A percentile compares a stretch with the other conserved stretches of the same genome.
Evolutionary conservation across 139 green algal genomes (phyloP).

Genomic region (Chlorella ohadii): DNA sequence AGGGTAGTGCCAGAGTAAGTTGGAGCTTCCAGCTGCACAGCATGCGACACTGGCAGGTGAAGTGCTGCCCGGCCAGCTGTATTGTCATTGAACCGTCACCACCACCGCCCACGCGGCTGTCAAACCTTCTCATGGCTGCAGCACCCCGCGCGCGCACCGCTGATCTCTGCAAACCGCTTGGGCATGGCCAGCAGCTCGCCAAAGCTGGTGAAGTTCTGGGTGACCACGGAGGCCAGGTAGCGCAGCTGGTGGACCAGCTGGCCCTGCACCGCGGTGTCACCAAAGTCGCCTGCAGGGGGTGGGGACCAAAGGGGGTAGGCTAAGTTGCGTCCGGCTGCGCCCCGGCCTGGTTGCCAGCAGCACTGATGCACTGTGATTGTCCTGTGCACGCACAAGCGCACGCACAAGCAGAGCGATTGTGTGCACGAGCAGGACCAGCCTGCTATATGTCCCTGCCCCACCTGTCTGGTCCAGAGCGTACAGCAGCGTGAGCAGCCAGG

Average conservation of each 20-base stretch:
- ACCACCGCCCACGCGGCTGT: too few species aligned
- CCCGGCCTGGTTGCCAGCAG: too few species aligned
- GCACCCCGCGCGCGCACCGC: conserved; percentile 41
- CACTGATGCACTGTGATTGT: too few species aligned
- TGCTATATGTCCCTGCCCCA: too few species aligned
- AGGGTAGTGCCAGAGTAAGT: neutral
- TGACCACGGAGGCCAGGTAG: conserved; percentile 81
- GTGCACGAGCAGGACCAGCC: too few species aligned
- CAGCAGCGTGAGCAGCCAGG: conserved; percentile 80
- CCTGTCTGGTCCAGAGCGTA: conserved; percentile 68
- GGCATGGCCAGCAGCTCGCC: conserved; percentile 77
- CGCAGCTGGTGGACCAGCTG: conserved; percentile 76
- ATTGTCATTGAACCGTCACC: too few species aligned
- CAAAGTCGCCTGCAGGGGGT: conserved; percentile 41
- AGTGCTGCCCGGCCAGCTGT: neutral
- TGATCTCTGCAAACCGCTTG: conserved; percentile 77
- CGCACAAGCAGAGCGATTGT: too few species aligned
- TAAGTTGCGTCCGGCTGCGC: too few species aligned
- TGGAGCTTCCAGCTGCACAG: neutral
- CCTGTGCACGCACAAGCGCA: too few species aligned
- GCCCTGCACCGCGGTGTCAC: conserved; percentile 55
- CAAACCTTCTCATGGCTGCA: too few species aligned
- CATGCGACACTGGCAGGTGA: neutral
- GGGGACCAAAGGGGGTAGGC: too few species aligned
- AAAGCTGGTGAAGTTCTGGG: conserved; percentile 79